These are phyloP conservation scores for Mentha longifolia DNA, from an alignment of 257 asterid genomes.

Conservation along the genomic window DNA sequence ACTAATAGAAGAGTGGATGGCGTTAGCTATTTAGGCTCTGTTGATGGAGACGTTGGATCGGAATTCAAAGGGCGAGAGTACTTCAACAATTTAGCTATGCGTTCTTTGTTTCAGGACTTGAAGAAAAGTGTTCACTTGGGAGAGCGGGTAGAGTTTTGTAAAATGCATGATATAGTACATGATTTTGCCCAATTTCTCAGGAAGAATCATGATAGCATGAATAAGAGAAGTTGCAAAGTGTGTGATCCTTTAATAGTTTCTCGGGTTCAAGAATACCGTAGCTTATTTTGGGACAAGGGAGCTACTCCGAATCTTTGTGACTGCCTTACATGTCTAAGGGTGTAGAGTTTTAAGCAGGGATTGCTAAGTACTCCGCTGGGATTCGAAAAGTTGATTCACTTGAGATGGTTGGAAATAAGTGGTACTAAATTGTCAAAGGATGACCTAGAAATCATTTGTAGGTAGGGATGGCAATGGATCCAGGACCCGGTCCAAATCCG, in stretches of 20 bases:
- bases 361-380: background rate
- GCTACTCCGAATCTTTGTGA: background rate
- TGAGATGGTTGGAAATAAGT: slow-evolving; percentile 36
- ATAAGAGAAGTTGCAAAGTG: background rate
- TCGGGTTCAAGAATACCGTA: background rate
- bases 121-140: too few relatives aligned
- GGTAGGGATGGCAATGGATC: too few relatives aligned
- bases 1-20: background rate
- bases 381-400: slow-evolving; percentile 11
- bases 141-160: background rate
- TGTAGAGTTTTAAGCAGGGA: background rate
- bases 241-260: background rate
- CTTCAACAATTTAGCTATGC: background rate
- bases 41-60: background rate
- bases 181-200: background rate
- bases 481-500: too few relatives aligned
- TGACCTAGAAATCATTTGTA: background rate
- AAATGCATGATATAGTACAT: slow-evolving; percentile 11
- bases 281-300: background rate
- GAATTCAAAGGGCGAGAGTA: background rate
- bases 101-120: background rate
- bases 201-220: background rate
- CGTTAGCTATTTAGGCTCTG: background rate
- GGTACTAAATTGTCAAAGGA: background rate
- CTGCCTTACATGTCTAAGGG: background rate